Evolutionary conservation across 2,329 filamentous ascomycete species (phyloP), one percentile per base, ranked within the genome.

Genomic region (Metarhizium anisopliae): DNA sequence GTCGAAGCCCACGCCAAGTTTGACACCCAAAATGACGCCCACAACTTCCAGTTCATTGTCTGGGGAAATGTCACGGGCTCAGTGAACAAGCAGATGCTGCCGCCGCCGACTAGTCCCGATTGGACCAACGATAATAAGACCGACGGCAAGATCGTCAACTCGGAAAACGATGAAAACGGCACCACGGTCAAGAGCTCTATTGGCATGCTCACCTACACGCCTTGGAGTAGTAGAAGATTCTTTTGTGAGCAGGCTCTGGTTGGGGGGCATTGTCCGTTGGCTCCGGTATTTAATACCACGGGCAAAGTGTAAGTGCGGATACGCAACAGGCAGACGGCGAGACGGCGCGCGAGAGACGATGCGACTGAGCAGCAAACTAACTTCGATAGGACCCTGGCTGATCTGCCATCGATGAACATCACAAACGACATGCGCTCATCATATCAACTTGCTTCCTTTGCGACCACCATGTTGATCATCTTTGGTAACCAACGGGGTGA

Each of bases 51-150:
- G 59, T 75, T 96, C 55, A 94, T 85, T 1, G 81, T 96, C 50
- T 97, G 90, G 75, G 93, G 92, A 53, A 96, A 97, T 70, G 90
- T 97, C 35, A 89, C 86, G 8, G 94, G 94, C 50, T 83, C 86
- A 52, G 77, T 80, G 49, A 76, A 77, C 2, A 66, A 72, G 13
- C 73, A 75, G n/a, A 58, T 71, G 2, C 80, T 90, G 54, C 90
- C 90, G 38, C 64, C 81, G 0, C 71, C 79, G 18, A 70, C 79
- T 62, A 79, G 83, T 66, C 70, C 81, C 0, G 72, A 76, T 50
- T 90, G 90, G 89, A 68, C 62, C 2, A 76, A 94, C 66, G 66
- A 76, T 1, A 80, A 79, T 40, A 67, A 77, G 51, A 84, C 79
- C 54, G 74, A 77, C 59, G 90, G 91, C 66, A 96, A 96, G 77